These are phyloP conservation scores for Vararia minispora DNA, from an alignment of 768 basidiomycete species.

Conservation along the genomic window DNA sequence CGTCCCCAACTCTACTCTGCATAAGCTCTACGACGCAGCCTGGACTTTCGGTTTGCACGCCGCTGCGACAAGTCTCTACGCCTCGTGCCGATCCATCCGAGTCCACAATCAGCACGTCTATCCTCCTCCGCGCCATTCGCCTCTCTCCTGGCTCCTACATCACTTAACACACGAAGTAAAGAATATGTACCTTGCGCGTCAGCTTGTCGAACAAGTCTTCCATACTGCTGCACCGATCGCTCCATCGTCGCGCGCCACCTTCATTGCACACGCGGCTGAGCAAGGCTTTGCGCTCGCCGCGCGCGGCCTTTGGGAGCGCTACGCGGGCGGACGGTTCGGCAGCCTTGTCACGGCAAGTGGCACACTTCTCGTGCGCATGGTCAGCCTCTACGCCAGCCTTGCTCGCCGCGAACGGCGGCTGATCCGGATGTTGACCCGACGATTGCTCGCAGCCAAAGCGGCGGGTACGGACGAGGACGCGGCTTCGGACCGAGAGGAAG, in stretches of 20 bases:
- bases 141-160: slow-evolving; percentile 43
- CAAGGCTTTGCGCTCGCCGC: slow-evolving; percentile 38
- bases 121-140: slow-evolving; percentile 35
- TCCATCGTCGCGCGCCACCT: slow-evolving; percentile 30
- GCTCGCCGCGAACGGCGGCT: slow-evolving; percentile 2
- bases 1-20: too few relatives aligned
- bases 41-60: too few relatives aligned
- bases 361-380: slow-evolving; percentile 35
- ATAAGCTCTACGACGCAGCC: too few relatives aligned
- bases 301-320: slow-evolving; percentile 47
- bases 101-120: slow-evolving; percentile 28
- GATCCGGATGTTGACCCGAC: background rate
- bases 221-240: slow-evolving; percentile 31
- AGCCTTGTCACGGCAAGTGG: slow-evolving; percentile 34
- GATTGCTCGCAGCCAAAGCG: background rate
- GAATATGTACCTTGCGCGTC: slow-evolving; percentile 35
- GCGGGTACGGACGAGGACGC: slow-evolving; percentile 4
- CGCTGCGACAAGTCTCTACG: slow-evolving; percentile 37
- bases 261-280: slow-evolving; percentile 36
- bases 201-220: slow-evolving; percentile 38
- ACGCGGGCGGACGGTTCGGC: slow-evolving; percentile 29
- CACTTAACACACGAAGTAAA: slow-evolving; percentile 27
- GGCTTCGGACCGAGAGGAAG: background rate
- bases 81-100: slow-evolving; percentile 26
- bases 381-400: slow-evolving; percentile 29